These are phyloP conservation scores for Pisolithus microcarpus DNA, from an alignment of 768 basidiomycete genomes.

Conservation along the genomic window DNA sequence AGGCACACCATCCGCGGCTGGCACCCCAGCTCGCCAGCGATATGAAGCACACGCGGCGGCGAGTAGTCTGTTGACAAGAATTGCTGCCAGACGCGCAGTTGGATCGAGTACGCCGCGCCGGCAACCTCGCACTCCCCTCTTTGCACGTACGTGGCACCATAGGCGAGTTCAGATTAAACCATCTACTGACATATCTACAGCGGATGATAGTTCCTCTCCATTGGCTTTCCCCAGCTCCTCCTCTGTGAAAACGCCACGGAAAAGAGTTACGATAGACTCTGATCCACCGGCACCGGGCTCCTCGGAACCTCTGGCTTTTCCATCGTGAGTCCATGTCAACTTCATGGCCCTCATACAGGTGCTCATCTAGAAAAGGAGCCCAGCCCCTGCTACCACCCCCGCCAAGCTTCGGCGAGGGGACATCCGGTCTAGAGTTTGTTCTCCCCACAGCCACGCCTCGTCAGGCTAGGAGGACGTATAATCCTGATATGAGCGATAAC, in stretches of 20 bases:
- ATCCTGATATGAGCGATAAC: conserved; percentile 33
- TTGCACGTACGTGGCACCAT: conserved; percentile 36
- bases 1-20: conserved; percentile 46
- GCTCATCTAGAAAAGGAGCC: conserved; percentile 36
- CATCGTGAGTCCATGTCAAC: conserved; percentile 41
- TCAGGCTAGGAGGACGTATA: conserved; percentile 29
- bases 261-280: conserved; percentile 31
- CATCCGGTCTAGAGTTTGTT: conserved; percentile 76
- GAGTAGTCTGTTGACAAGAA: conserved; percentile 36
- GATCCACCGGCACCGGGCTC: conserved; percentile 35
- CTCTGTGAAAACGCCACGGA: conserved; percentile 42
- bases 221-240: conserved; percentile 60
- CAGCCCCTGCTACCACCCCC: conserved; percentile 47
- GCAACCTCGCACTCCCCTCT: conserved; percentile 35
- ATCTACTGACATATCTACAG: not conserved
- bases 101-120: conserved; percentile 51
- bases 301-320: conserved; percentile 62
- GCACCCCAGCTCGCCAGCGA: conserved; percentile 41
- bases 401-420: conserved; percentile 76
- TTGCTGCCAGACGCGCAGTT: conserved; percentile 46
- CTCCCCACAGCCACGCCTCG: conserved; percentile 44
- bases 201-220: conserved; percentile 56
- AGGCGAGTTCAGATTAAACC: too few relatives aligned
- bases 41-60: too few relatives aligned
- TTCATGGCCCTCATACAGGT: not conserved